Percentiles rank a stretch among this genome's conserved stretches.
phyloP scores from a whole-genome alignment of 768 basidiomycete species.

The Plicaturopsis crispa region DNA sequence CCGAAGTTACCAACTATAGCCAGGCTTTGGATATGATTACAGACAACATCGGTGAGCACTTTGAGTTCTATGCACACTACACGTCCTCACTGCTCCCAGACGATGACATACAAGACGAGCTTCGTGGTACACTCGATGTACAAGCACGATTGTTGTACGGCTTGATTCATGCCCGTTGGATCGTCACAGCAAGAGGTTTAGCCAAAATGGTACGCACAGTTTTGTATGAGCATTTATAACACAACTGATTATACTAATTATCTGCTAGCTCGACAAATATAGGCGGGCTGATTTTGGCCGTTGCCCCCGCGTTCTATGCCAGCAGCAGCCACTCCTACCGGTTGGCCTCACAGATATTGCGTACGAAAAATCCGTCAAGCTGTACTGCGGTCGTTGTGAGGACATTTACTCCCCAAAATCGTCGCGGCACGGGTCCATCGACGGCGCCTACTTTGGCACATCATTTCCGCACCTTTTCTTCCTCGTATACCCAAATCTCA shows the following conservation, averaged over 20 bases:
- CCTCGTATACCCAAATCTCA: conserved; percentile 92
- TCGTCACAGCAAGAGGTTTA: conserved; percentile 88
- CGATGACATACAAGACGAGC: conserved; percentile 91
- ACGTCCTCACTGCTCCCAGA: conserved; percentile 35
- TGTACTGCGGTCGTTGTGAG: conserved; percentile 97
- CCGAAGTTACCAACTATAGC: conserved; percentile 90
- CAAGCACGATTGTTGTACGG: conserved; percentile 93
- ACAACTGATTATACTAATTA: no score
- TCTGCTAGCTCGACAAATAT: conserved; percentile 91
- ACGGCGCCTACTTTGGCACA: conserved; percentile 98
- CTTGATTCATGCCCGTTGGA: conserved; percentile 94
- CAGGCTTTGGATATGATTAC: conserved; percentile 95
- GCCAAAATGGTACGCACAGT: conserved; percentile 78
- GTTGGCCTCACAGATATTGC: conserved; percentile 96
- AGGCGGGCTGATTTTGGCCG: conserved; percentile 97
- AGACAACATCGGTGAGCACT: conserved; percentile 76
- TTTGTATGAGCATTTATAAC: no score
- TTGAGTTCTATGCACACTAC: neutral
- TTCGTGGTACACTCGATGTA: conserved; percentile 85
- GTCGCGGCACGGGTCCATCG: conserved; percentile 93
- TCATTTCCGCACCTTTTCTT: conserved; percentile 96
- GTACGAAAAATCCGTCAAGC: conserved; percentile 97
- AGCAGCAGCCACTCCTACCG: conserved; percentile 89
- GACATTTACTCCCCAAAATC: conserved; percentile 98
- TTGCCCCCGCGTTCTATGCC: conserved; percentile 95